Base-by-base conservation (phyloP, 192 early-diverging fungal genomes). In the Gonapodya sp. region DNA sequence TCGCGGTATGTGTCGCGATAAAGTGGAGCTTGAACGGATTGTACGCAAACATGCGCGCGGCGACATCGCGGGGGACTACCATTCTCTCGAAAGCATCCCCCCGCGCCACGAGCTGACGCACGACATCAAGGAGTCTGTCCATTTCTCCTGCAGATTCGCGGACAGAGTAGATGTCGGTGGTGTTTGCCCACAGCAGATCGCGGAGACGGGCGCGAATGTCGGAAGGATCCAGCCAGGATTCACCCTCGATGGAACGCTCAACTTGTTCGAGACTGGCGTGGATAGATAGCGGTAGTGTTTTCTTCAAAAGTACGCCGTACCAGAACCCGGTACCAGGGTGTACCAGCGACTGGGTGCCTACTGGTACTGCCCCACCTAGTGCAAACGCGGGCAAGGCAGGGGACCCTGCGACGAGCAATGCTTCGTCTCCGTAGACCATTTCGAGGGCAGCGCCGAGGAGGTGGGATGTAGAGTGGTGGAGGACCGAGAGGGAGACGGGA, bases 11-110 rank as follows among this genome's bases (percentile, higher is more conserved):
- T 14, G 83, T 82, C 18, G 81, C 83, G 18, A 95, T 82, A 33
- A 92, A 90, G 36, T 90, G 85, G 46, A 94, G 87, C 84, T 95
- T 94, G 81, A 95, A 92, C 24, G 93, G 93, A 73, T 92, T 93
- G 81, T 91, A 87, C 1, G 83, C 81, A 81, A 95, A 95, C 73
- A 95, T 81, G 16, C 89, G 84, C 46, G 84, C 84, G 0, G 93
- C 93, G 81, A 88, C 81, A 14, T 85, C 82, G 36, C 89, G 89
- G 24, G 86, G 81, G 1, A 95, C 90, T 24, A 86, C 86, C 74
- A 94, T 85, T 16, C 90, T 86, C 81, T 93, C 90, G 85, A 94
- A 95, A 1, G 80, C 81, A 1, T 88, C 82, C 75, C 91, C 89
- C 35, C 88, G 83, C 34, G 82, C 79, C 2, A 85, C 88, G 35